Conservation (phyloP, 163 green algal species). For the Prototheca cutis region DNA sequence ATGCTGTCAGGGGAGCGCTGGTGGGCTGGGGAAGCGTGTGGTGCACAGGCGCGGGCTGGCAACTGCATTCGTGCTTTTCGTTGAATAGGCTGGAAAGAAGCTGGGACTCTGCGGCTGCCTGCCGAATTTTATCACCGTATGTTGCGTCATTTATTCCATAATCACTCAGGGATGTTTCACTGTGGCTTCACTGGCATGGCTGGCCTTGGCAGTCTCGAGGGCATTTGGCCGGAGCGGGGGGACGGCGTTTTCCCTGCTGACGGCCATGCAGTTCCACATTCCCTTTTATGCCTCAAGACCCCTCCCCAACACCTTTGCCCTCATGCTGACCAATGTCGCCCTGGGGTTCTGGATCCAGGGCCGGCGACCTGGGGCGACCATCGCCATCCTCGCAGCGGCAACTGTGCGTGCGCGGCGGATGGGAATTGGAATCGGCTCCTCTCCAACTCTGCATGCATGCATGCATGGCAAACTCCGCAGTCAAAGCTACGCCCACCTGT, state of each 20-base stretch:
- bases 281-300: conserved; percentile 62
- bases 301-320: conserved; percentile 72
- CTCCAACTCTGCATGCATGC: not conserved
- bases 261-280: conserved; percentile 66
- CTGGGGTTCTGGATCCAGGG: conserved; percentile 12
- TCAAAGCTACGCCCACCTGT: not conserved
- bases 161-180: conserved; percentile 9
- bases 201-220: conserved; percentile 7
- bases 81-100: not conserved
- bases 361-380: no score
- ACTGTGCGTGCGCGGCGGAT: conserved; percentile 8
- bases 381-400: conserved; percentile 34
- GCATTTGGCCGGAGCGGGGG: not conserved
- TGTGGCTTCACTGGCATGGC: conserved; percentile 7
- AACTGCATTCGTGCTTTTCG: not conserved
- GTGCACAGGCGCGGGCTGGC: not conserved
- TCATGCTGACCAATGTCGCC: conserved; percentile 37
- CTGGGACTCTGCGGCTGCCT: not conserved
- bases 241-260: conserved; percentile 28
- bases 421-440: no score
- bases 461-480: not conserved
- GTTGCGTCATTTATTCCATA: no score
- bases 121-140: no score
- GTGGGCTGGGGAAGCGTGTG: conserved; percentile 8
- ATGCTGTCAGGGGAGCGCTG: conserved; percentile 20